Evolutionary conservation across 192 early-diverging fungal species (phyloP).

Genomic region (Coemansia aciculifera): DNA sequence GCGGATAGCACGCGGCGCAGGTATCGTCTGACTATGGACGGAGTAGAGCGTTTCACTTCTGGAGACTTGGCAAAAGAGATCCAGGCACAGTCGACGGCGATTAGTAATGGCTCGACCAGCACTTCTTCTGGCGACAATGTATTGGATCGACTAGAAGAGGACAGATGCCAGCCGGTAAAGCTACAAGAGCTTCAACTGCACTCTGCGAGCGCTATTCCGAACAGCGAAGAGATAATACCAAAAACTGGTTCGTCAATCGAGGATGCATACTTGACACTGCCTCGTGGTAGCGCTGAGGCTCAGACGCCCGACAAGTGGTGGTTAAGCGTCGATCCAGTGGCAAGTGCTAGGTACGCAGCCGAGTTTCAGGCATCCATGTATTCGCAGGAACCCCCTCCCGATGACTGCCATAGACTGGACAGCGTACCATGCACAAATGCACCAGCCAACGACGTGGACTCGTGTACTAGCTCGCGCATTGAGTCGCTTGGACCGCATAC

Average conservation of each 20-base stretch:
- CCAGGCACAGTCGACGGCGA: background rate
- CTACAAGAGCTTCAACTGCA: background rate
- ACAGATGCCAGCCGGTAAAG: background rate
- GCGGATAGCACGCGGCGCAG: constrained; percentile 23
- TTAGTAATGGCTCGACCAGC: background rate
- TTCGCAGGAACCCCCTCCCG: constrained; percentile 29
- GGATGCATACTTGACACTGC: background rate
- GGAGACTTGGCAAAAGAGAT: background rate
- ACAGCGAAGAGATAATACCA: background rate
- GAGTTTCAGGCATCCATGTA: constrained; percentile 19
- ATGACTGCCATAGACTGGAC: constrained; percentile 16
- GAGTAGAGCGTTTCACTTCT: background rate
- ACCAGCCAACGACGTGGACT: background rate
- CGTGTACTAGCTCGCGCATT: background rate
- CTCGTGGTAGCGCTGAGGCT: background rate
- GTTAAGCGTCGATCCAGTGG: constrained; percentile 15
- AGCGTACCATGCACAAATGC: constrained; percentile 30
- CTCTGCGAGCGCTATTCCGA: background rate
- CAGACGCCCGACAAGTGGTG: constrained; percentile 34
- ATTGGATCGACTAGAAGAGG: background rate
- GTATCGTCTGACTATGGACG: constrained; percentile 21
- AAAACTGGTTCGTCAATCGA: background rate
- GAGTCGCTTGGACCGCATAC: background rate
- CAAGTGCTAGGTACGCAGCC: constrained; percentile 1
- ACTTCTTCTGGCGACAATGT: background rate